Conservation (phyloP, 2,329 filamentous ascomycete genomes). For the Aspergillus terreus region DNA sequence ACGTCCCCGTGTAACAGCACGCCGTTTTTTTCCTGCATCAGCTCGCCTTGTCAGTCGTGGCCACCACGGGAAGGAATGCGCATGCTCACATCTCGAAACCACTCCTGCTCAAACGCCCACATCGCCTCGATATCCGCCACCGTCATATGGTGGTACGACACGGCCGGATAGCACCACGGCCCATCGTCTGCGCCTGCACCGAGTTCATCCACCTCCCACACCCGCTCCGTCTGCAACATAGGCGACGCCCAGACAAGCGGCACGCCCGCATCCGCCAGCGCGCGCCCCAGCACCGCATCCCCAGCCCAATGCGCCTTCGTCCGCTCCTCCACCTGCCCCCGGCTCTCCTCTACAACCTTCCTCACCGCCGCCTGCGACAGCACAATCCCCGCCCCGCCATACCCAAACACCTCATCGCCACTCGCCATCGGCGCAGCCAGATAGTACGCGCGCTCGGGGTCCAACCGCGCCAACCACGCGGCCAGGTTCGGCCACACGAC, state of each 20-base stretch:
- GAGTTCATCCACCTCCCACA: constrained; percentile 25
- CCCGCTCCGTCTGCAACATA: constrained; percentile 16
- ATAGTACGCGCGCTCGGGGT: constrained; percentile 45
- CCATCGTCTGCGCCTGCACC: constrained; percentile 6
- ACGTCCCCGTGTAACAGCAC: constrained; percentile 19
- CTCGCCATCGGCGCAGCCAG: constrained; percentile 50
- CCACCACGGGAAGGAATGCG: background rate
- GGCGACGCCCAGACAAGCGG: constrained; percentile 29
- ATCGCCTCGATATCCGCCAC: constrained; percentile 21
- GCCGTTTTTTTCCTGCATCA: background rate
- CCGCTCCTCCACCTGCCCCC: constrained; percentile 37
- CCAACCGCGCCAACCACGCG: constrained; percentile 48
- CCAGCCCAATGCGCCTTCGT: constrained; percentile 43
- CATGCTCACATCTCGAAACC: constrained; percentile 22
- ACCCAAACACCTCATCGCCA: constrained; percentile 43
- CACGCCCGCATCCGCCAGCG: constrained; percentile 39
- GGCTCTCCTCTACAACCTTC: constrained; percentile 31
- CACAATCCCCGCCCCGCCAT: constrained; percentile 49
- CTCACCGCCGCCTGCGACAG: constrained; percentile 47
- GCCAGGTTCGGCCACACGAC: constrained; percentile 50
- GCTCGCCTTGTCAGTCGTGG: background rate
- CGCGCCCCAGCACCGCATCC: constrained; percentile 45
- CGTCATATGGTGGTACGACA: constrained; percentile 29
- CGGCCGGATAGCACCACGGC: constrained; percentile 25
- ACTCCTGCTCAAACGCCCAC: constrained; percentile 23